Conservation (phyloP, 108 stramenopile genomes). For the Ochromonas danica region DNA sequence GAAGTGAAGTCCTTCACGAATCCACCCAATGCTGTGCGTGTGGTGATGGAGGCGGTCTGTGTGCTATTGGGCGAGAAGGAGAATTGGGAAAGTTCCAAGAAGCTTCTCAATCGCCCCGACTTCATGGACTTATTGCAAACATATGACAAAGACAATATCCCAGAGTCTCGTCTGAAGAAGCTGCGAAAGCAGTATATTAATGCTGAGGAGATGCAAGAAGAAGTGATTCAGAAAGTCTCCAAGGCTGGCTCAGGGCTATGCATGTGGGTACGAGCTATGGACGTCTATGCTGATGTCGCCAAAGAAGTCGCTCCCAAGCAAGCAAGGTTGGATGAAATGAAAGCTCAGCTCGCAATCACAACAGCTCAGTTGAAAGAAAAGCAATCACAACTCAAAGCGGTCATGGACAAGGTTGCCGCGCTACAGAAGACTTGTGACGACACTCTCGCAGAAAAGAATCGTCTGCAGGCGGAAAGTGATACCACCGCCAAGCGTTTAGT, state of each 20-base stretch:
- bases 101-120: slow-evolving; percentile 45
- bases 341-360: slow-evolving; percentile 50
- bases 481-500: slow-evolving; percentile 57
- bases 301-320: slow-evolving; percentile 67
- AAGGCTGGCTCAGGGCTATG: slow-evolving; percentile 60
- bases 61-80: slow-evolving; percentile 62
- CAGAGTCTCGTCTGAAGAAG: slow-evolving; percentile 36
- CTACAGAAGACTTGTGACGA: slow-evolving; percentile 57
- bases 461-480: slow-evolving; percentile 52
- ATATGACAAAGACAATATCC: slow-evolving; percentile 59
- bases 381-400: slow-evolving; percentile 54
- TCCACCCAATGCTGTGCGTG: slow-evolving; percentile 61
- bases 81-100: slow-evolving; percentile 65
- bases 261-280: slow-evolving; percentile 66
- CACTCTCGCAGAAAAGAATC: slow-evolving; percentile 57
- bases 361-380: slow-evolving; percentile 55
- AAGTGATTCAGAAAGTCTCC: slow-evolving; percentile 53
- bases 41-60: slow-evolving; percentile 66
- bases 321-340: slow-evolving; percentile 58
- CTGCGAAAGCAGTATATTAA: slow-evolving; percentile 56
- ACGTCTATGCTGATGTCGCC: slow-evolving; percentile 63
- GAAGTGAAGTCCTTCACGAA: slow-evolving; percentile 64
- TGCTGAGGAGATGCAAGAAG: slow-evolving; percentile 52
- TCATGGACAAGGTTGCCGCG: slow-evolving; percentile 55
- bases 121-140: slow-evolving; percentile 59